These are phyloP conservation scores for Physcomitrium patens DNA, from an alignment of 225 moss, liverwort and hornwort genomes.

Conservation along the genomic window DNA sequence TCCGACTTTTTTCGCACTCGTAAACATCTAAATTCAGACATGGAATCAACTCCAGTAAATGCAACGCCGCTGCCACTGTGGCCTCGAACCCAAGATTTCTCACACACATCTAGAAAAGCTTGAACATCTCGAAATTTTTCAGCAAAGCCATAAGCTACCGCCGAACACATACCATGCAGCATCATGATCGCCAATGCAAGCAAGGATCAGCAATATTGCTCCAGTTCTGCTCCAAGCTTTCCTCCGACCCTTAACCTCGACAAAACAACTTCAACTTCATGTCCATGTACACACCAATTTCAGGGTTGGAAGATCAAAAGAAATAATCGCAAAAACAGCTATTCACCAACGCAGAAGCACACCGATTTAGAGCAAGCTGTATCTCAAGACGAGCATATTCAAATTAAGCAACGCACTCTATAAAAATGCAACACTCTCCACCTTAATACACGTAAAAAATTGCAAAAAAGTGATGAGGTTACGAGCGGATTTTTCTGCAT, in stretches of 20 bases:
- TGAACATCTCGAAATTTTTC: slow-evolving; percentile 5
- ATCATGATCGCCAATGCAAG: slow-evolving; percentile 28
- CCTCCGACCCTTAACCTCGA: slow-evolving; percentile 22
- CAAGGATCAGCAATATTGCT: neutral
- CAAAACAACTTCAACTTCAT: slow-evolving; percentile 4
- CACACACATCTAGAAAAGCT: neutral
- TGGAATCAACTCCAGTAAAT: slow-evolving; percentile 21
- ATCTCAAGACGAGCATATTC: neutral
- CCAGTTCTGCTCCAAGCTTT: neutral
- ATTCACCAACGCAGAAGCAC: neutral
- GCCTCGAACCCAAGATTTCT: slow-evolving; percentile 11
- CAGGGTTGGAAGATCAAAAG: neutral
- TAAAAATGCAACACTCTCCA: no score
- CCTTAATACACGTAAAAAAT: no score
- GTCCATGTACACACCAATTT: slow-evolving; percentile 21
- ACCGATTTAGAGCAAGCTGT: slow-evolving; percentile 1
- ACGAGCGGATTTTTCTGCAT: no score
- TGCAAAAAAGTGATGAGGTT: no score
- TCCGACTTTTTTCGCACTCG: slow-evolving; percentile 13
- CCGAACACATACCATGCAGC: slow-evolving; percentile 29
- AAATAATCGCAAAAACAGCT: neutral
- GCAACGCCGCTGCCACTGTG: slow-evolving; percentile 17
- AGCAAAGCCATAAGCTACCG: slow-evolving; percentile 18
- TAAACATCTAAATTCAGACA: slow-evolving; percentile 26
- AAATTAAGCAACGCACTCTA: no score